A percentile compares a stretch with the other conserved stretches of the same genome.
These are phyloP conservation scores for Torrubiella hemipterigena DNA, from an alignment of 2,329 filamentous ascomycete genomes.

Conservation along the genomic window DNA sequence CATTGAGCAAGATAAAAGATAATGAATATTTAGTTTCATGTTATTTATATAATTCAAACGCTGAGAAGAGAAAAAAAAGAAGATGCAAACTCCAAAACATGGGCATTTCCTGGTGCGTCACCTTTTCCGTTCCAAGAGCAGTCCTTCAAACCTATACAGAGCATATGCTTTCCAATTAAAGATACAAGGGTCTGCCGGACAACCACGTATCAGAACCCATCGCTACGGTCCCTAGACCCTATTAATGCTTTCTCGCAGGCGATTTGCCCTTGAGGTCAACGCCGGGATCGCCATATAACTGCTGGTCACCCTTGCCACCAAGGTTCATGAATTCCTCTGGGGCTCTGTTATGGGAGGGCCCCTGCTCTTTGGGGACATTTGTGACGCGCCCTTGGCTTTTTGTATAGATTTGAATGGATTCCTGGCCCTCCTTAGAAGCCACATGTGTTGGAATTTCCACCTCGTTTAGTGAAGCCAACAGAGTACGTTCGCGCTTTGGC, in stretches of 20 bases:
- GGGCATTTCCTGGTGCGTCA: slow-evolving; percentile 3
- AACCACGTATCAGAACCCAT: too few relatives aligned
- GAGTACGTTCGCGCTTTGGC: slow-evolving; percentile 67
- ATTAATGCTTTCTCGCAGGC: slow-evolving; percentile 9
- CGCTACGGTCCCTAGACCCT: too few relatives aligned
- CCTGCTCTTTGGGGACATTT: slow-evolving; percentile 41
- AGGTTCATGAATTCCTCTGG: slow-evolving; percentile 70
- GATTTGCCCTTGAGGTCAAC: slow-evolving; percentile 18
- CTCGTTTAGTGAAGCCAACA: slow-evolving; percentile 73
- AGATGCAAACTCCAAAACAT: slow-evolving; percentile 1
- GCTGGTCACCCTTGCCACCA: slow-evolving; percentile 76
- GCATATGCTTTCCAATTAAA: too few relatives aligned
- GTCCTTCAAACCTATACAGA: too few relatives aligned
- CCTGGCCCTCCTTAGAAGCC: slow-evolving; percentile 42
- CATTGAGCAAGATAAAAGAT: too few relatives aligned
- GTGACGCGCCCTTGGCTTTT: slow-evolving; percentile 46
- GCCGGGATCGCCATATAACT: slow-evolving; percentile 59
- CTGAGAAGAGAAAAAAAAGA: background rate
- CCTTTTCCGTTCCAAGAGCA: background rate
- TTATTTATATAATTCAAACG: slow-evolving; percentile 2
- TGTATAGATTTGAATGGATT: slow-evolving; percentile 59
- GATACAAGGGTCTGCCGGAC: too few relatives aligned
- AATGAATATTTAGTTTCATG: background rate
- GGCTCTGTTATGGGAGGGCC: slow-evolving; percentile 54
- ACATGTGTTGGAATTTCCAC: slow-evolving; percentile 43